Base-by-base conservation (phyloP, 768 basidiomycete genomes). In the Strobilomyces confusus region DNA sequence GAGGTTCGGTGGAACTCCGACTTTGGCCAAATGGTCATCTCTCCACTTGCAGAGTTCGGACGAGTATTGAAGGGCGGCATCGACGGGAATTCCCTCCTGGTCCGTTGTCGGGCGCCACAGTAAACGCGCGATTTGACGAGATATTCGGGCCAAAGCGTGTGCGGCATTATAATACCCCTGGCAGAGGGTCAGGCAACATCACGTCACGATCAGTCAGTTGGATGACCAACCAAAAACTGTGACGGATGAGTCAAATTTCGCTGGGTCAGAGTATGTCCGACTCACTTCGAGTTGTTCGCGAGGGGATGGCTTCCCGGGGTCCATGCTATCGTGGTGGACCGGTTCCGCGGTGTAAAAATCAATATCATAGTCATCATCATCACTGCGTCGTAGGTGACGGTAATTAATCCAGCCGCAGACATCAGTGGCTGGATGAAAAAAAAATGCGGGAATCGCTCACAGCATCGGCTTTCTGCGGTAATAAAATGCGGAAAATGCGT, bases 361-460 rank as follows among this genome's bases (percentile, higher is more conserved):
- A 58, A 93, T 87, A 65, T 93, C 88, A 65, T 92, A 92, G 71
- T 93, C 90, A 56, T 89, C 86, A 59, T 92, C 91, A 66, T 91
- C 89, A 51, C 77, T 80, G 67, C 55, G 49, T 34, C 44, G 50
- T 44, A 41, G 56, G 46, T 7, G 43, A 26, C 61, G 58, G 61
- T 58, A 58, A 64, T 72, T 63, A 65, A 63, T 37, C 38, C 42
- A 50, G 33, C 29, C 50, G 20, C 44, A 52, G 15, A 29, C 47
- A 50, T 57, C 44, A 67, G 55, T 45, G 19, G 43, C 33, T 47
- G 33, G 38, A 46, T 36, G 48, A 41, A 34, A 52, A 5, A 22
- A 45, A 2, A 33, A 55, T 51, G 43, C 15, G 44, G 55, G 44
- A 44, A 22, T 17, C 37, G 68, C 80, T 61, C 61, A 83, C 74